Evolutionary conservation across 768 basidiomycete species (phyloP).

Genomic region (Leccinum ochraceum): DNA sequence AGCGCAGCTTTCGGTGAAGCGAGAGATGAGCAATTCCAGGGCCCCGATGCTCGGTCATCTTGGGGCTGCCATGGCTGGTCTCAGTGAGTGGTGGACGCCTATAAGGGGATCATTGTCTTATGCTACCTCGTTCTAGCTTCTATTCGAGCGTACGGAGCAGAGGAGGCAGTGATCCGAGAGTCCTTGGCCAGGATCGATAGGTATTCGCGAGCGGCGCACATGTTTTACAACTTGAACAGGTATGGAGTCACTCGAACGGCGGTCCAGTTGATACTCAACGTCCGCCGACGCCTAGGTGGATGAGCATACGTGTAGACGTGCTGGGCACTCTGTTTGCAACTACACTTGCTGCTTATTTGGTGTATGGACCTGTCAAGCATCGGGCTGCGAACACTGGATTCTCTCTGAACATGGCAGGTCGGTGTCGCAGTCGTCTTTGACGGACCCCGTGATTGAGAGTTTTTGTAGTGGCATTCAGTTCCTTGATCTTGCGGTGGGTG

Average conservation of each 20-base stretch:
- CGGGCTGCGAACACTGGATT: conserved; percentile 35
- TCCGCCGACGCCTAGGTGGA: conserved; percentile 37
- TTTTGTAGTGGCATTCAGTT: conserved; percentile 50
- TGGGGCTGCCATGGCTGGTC: conserved; percentile 3
- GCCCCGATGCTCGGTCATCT: conserved; percentile 2
- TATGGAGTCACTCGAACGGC: conserved; percentile 7
- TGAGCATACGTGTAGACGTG: conserved; percentile 54
- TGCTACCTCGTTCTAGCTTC: neutral
- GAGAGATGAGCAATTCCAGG: conserved; percentile 9
- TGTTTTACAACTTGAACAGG: conserved; percentile 52
- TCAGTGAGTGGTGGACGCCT: neutral
- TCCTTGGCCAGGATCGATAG: conserved; percentile 48
- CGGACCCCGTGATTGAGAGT: neutral
- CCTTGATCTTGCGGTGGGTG: conserved; percentile 53
- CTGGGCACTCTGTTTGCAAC: conserved; percentile 19
- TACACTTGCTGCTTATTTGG: conserved; percentile 1
- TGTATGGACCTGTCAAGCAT: conserved; percentile 7
- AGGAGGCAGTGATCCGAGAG: conserved; percentile 43
- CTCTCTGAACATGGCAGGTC: conserved; percentile 44
- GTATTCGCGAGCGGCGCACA: conserved; percentile 42
- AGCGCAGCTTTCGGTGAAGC: conserved; percentile 4
- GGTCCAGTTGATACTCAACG: neutral
- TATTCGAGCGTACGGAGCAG: conserved; percentile 43
- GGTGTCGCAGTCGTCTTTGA: neutral
- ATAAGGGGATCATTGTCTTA: neutral